Evolutionary conservation across 192 early-diverging fungal species (phyloP), one percentile per base, ranked within the genome.

Genomic region (Coemansia sp.): DNA sequence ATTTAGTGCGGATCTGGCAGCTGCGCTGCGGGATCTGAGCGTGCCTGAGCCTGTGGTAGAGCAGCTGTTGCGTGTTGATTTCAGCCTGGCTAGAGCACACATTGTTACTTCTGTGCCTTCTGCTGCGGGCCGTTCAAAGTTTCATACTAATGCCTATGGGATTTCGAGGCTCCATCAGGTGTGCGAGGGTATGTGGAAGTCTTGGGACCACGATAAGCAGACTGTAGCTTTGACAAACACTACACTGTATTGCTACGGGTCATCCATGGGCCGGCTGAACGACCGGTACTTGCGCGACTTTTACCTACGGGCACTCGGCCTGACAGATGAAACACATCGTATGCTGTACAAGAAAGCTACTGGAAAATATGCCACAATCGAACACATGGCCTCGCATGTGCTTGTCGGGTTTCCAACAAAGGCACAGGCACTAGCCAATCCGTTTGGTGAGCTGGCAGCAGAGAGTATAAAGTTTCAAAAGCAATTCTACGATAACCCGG

Each of bases 101-200:
- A 53, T 84, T 19, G 58, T 86, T 4, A 76, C 81, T 0, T 77
- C 83, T 0, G 79, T 84, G 9, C 78, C 80, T 0, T 69, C 79
- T 2, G 32, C 64, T 2, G 58, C 45, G 33, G 60, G 54, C 4
- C 64, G 75, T 2, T 22, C 28, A 8, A 56, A 34, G 8, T 34
- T 45, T 6, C 58, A 55, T 23, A 29, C 64, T 0, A 49, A 74
- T 8, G 54, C 60, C 7, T 83, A 81, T 61, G 85, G 85, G 0
- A 58, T 81, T 39, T 49, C 58, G 1, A 62, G 78, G 9, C 28
- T 86, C 9, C 58, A 65, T 0, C 48, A 70, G 11, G 57, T 84
- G 26, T 49, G 75, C 11, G 26, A 49, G 18, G 32, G 54, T 5
- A 60, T 67, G 7, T 11, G 25, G 50, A 20, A 22, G 2, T 4